These are phyloP conservation scores for Monsonia emarginata DNA, from an alignment of 441 rosid genomes.

Conservation along the genomic window DNA sequence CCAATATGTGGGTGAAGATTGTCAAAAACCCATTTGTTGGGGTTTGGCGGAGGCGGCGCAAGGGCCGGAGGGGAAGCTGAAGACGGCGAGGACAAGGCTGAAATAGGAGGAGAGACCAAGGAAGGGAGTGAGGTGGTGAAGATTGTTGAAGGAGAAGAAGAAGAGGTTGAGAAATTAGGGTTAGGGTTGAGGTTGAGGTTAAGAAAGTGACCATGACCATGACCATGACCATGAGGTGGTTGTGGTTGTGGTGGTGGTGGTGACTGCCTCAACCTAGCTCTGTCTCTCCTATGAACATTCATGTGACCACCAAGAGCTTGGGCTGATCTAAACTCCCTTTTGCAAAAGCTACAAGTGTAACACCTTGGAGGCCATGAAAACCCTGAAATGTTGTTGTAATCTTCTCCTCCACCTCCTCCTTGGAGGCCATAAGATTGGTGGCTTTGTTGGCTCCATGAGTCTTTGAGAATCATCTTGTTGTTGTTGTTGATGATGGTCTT, in stretches of 20 bases:
- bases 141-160: slow-evolving; percentile 32
- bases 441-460: too few relatives aligned
- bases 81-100: slow-evolving; percentile 35
- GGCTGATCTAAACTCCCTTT: slow-evolving; percentile 70
- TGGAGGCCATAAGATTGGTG: too few relatives aligned
- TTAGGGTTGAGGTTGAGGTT: slow-evolving; percentile 42
- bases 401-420: too few relatives aligned
- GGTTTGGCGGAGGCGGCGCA: slow-evolving; percentile 18
- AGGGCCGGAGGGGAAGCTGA: slow-evolving; percentile 29
- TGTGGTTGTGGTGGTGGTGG: slow-evolving; percentile 27
- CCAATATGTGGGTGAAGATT: too few relatives aligned
- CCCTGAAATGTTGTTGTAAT: slow-evolving; percentile 16
- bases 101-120: slow-evolving; percentile 22
- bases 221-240: slow-evolving; percentile 1
- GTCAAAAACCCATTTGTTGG: slow-evolving; percentile 26
- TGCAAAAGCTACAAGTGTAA: slow-evolving; percentile 17
- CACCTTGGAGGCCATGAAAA: slow-evolving; percentile 82
- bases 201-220: slow-evolving; percentile 34
- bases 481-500: too few relatives aligned
- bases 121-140: slow-evolving; percentile 19
- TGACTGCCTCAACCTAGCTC: slow-evolving; percentile 69
- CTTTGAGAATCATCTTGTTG: too few relatives aligned
- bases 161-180: slow-evolving; percentile 39
- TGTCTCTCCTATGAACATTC: slow-evolving; percentile 88
- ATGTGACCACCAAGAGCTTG: slow-evolving; percentile 97